A percentile compares a stretch with the other conserved stretches of the same genome.
Conservation (phyloP, 306 rosid genomes). For the Cucumis cinereus region DNA sequence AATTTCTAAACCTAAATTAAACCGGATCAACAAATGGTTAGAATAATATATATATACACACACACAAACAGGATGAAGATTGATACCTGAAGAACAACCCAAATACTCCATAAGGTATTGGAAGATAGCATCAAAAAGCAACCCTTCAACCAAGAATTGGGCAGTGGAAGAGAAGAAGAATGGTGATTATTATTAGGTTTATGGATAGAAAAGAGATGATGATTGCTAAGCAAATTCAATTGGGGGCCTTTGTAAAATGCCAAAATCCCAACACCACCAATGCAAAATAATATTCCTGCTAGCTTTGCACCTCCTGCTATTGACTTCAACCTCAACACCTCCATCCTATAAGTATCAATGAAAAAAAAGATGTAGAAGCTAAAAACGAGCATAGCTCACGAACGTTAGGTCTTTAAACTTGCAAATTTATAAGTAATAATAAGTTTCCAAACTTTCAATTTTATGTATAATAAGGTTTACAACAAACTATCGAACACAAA, state of each 20-base stretch:
- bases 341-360: constrained; percentile 31
- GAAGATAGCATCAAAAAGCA: constrained; percentile 71
- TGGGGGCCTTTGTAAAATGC: constrained; percentile 74
- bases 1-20: too few species aligned
- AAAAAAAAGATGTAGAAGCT: too few species aligned
- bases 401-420: too few species aligned
- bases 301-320: constrained; percentile 49
- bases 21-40: too few species aligned
- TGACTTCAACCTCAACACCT: constrained; percentile 43
- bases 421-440: too few species aligned
- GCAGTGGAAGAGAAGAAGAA: constrained; percentile 2
- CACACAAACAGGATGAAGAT: background rate
- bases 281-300: constrained; percentile 44
- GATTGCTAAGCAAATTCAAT: constrained; percentile 20
- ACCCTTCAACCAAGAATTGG: constrained; percentile 60
- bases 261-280: constrained; percentile 48
- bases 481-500: too few species aligned
- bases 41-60: too few species aligned
- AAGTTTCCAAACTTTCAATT: too few species aligned
- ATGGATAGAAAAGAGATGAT: constrained; percentile 23
- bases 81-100: constrained; percentile 73
- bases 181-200: background rate
- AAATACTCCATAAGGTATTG: constrained; percentile 51
- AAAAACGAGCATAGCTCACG: too few species aligned
- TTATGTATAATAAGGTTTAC: too few species aligned